Percentiles rank a stretch among this genome's conserved stretches.
These are phyloP conservation scores for Obelidium mucronatum DNA, from an alignment of 192 early-diverging fungal species.

Conservation along the genomic window DNA sequence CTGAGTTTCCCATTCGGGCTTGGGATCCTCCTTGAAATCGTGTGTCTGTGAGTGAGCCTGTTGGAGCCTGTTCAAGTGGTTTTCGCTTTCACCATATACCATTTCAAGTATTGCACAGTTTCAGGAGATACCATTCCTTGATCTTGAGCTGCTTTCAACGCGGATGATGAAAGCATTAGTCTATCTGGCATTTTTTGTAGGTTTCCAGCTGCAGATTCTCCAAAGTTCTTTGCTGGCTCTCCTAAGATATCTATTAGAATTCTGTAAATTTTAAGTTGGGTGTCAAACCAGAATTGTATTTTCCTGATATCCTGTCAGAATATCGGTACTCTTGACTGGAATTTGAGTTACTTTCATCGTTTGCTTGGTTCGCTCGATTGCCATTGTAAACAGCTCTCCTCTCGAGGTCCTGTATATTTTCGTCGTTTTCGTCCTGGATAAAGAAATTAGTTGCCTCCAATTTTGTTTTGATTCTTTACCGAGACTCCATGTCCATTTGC, in stretches of 20 bases:
- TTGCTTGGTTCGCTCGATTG: background rate
- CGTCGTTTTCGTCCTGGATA: background rate
- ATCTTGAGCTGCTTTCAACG: constrained; percentile 13
- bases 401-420: background rate
- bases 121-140: constrained; percentile 28
- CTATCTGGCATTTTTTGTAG: background rate
- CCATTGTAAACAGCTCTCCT: background rate
- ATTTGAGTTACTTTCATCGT: constrained; percentile 11
- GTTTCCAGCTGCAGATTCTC: no score
- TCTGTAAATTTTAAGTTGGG: background rate
- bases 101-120: constrained; percentile 9
- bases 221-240: background rate
- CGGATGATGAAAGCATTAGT: constrained; percentile 7
- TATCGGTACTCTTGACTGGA: constrained; percentile 26
- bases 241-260: background rate
- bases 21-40: background rate
- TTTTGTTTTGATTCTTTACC: background rate
- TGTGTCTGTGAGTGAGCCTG: background rate
- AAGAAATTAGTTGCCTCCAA: no score
- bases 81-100: constrained; percentile 23
- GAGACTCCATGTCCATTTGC: background rate
- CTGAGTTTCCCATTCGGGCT: background rate
- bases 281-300: constrained; percentile 12
- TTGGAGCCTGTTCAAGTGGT: constrained; percentile 1
- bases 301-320: constrained; percentile 27